Evolutionary conservation across 208 protist genomes (phyloP).

Genomic region (Acanthamoeba healyi): DNA sequence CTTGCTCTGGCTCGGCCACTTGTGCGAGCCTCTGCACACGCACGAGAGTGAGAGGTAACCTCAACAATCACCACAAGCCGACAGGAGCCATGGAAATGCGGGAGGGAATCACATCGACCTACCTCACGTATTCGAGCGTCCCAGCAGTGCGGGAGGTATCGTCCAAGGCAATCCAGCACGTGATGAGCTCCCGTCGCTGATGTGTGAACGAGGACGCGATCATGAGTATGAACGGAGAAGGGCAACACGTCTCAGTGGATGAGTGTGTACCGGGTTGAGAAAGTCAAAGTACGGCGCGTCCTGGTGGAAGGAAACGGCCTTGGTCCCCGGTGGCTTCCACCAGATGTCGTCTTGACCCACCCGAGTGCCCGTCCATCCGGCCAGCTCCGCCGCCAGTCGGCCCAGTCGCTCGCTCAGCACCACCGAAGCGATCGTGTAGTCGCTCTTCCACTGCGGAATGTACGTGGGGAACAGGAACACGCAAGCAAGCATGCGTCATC

Average conservation of each 20-base stretch:
- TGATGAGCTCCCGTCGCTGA: slow-evolving; percentile 49
- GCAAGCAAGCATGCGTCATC: background rate
- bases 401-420: slow-evolving; percentile 72
- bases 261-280: slow-evolving; percentile 15
- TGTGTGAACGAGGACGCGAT: no score
- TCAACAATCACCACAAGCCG: no score
- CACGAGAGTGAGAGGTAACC: no score
- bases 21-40: slow-evolving; percentile 75
- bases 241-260: no score
- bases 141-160: slow-evolving; percentile 55
- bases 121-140: slow-evolving; percentile 72
- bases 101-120: background rate
- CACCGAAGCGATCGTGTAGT: slow-evolving; percentile 62
- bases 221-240: slow-evolving; percentile 10
- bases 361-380: slow-evolving; percentile 74
- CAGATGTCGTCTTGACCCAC: slow-evolving; percentile 77
- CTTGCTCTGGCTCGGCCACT: slow-evolving; percentile 36
- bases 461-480: background rate
- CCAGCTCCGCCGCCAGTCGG: slow-evolving; percentile 29
- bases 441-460: slow-evolving; percentile 75
- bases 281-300: slow-evolving; percentile 77
- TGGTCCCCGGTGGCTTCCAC: slow-evolving; percentile 77
- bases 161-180: slow-evolving; percentile 78
- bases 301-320: slow-evolving; percentile 69
- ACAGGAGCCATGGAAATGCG: background rate